A percentile compares a stretch with the other conserved stretches of the same genome.
Evolutionary conservation across 495 filamentous ascomycete species (phyloP).

Genomic region (Aspergillus indologenus): DNA sequence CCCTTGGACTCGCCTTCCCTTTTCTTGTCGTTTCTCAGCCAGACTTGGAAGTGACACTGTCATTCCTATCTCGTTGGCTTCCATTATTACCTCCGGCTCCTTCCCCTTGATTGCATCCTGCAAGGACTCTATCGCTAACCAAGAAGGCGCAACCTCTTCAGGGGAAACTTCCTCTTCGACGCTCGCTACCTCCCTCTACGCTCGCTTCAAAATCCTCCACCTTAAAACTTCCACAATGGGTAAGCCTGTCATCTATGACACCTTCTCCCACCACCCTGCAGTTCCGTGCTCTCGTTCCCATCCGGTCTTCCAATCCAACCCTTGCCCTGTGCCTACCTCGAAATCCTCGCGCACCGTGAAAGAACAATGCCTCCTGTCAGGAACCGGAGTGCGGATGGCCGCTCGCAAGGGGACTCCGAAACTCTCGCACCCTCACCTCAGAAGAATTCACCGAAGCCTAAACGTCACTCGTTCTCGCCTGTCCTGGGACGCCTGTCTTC

Average conservation of each 20-base stretch:
- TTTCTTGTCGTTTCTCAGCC: slow-evolving; percentile 7
- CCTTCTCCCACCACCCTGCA: neutral
- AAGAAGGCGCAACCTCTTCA: slow-evolving; percentile 27
- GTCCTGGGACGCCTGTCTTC: slow-evolving; percentile 11
- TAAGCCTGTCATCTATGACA: slow-evolving; percentile 31
- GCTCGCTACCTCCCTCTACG: slow-evolving; percentile 26
- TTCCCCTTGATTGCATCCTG: slow-evolving; percentile 18
- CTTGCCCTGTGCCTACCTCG: slow-evolving; percentile 1
- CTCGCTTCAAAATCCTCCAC: slow-evolving; percentile 26
- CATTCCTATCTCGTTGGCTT: slow-evolving; percentile 9
- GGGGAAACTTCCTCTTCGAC: slow-evolving; percentile 32
- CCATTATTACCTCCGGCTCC: slow-evolving; percentile 10
- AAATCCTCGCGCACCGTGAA: slow-evolving; percentile 14
- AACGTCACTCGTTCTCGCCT: slow-evolving; percentile 18
- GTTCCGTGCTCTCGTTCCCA: slow-evolving; percentile 4
- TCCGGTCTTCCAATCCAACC: slow-evolving; percentile 2
- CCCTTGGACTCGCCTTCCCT: neutral
- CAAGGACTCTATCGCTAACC: slow-evolving; percentile 25
- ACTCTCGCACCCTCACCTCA: slow-evolving; percentile 7
- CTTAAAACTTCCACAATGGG: slow-evolving; percentile 39
- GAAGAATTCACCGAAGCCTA: slow-evolving; percentile 8
- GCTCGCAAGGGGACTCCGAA: slow-evolving; percentile 16
- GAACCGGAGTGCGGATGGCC: slow-evolving; percentile 18
- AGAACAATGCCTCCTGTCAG: slow-evolving; percentile 17
- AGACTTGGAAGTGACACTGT: slow-evolving; percentile 12